Percentiles rank a stretch among this genome's conserved stretches.
These are phyloP conservation scores for Backusella parvicylindrica DNA, from an alignment of 192 early-diverging fungal species.

Conservation along the genomic window DNA sequence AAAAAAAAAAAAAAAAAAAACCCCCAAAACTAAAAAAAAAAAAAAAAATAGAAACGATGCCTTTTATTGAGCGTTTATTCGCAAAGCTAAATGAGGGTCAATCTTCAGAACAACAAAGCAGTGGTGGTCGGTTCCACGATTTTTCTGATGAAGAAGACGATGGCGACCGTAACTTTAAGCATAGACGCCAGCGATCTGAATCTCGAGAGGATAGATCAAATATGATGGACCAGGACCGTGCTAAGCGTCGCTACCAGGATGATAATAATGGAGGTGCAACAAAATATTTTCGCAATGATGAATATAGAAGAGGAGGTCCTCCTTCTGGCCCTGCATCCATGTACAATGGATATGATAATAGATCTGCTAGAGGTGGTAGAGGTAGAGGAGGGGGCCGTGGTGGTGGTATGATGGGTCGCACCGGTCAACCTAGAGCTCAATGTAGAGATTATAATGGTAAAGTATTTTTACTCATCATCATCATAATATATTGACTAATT, in stretches of 20 bases:
- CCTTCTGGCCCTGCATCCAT: constrained; percentile 20
- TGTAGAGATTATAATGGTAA: constrained; percentile 80
- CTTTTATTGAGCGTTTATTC: constrained; percentile 65
- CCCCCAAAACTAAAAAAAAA: not conserved
- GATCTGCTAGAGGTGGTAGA: constrained; percentile 31
- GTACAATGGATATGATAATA: constrained; percentile 21
- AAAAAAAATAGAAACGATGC: constrained; percentile 56
- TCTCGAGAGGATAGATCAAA: constrained; percentile 25
- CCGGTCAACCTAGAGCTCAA: constrained; percentile 41
- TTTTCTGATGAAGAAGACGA: constrained; percentile 60
- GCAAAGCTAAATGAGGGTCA: constrained; percentile 30
- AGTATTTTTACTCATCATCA: not conserved
- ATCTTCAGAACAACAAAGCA: constrained; percentile 20
- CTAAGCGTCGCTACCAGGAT: constrained; percentile 17
- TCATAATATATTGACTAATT: not conserved
- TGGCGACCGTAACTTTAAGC: constrained; percentile 69
- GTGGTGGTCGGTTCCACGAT: constrained; percentile 28
- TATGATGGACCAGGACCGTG: constrained; percentile 8
- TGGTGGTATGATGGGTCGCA: constrained; percentile 35
- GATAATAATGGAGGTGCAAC: constrained; percentile 23
- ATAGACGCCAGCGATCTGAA: constrained; percentile 50
- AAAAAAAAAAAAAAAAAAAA: not conserved
- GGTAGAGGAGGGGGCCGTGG: constrained; percentile 38
- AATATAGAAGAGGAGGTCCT: not conserved
- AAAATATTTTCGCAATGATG: constrained; percentile 23